Evolutionary conservation across 345 rosid species (phyloP).

Genomic region (Hibiscus trionum): DNA sequence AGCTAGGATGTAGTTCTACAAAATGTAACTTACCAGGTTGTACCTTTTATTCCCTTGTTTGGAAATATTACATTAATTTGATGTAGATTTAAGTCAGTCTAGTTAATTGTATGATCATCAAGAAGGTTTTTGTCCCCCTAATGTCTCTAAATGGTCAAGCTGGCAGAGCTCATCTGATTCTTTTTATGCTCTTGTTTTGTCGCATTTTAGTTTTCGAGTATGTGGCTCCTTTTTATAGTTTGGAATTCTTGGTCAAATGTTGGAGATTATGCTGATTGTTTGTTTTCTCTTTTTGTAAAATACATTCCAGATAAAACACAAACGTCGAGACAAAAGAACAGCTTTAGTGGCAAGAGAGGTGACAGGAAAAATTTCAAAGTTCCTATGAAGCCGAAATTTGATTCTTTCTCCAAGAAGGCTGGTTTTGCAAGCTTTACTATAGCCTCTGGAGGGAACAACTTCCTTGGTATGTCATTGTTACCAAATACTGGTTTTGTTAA

Average conservation of each 20-base stretch:
- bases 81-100: not conserved
- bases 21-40: constrained; percentile 42
- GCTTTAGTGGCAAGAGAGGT: constrained; percentile 45
- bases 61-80: not conserved
- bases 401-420: constrained; percentile 33
- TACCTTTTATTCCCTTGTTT: constrained; percentile 14
- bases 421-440: constrained; percentile 38
- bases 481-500: not conserved
- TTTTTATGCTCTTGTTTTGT: not conserved
- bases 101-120: not conserved
- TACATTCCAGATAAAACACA: constrained; percentile 48
- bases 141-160: not conserved
- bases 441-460: constrained; percentile 29
- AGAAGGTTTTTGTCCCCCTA: not conserved
- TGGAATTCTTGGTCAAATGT: not conserved
- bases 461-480: constrained; percentile 30
- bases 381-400: constrained; percentile 41
- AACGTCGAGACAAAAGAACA: constrained; percentile 46
- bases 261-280: constrained; percentile 5
- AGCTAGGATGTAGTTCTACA: constrained; percentile 27
- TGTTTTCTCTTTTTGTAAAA: constrained; percentile 12
- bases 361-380: constrained; percentile 62
- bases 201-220: not conserved
- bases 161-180: not conserved
- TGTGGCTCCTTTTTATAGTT: not conserved